These are phyloP conservation scores for Prunus mira DNA, from an alignment of 306 rosid genomes.

Conservation along the genomic window DNA sequence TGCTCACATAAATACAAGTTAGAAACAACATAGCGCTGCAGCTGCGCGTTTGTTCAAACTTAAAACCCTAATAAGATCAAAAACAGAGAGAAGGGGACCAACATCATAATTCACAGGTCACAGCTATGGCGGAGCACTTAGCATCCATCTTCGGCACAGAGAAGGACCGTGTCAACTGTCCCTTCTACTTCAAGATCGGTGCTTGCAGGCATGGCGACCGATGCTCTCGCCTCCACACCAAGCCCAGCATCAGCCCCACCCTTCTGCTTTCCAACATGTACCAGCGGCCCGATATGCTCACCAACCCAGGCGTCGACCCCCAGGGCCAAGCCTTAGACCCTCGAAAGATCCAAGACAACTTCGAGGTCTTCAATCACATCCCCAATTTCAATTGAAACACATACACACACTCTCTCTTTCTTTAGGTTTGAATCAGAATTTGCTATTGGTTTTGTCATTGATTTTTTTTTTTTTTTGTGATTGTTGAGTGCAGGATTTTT, in stretches of 20 bases:
- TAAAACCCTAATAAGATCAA: slow-evolving; percentile 9
- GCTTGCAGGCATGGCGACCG: slow-evolving; percentile 99
- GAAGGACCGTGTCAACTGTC: slow-evolving; percentile 95
- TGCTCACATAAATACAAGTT: fast-evolving
- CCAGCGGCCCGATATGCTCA: slow-evolving; percentile 83
- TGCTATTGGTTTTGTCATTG: neutral
- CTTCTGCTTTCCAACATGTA: slow-evolving; percentile 95
- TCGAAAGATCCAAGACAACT: slow-evolving; percentile 85
- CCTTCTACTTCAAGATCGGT: slow-evolving; percentile 99
- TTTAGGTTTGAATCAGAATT: neutral
- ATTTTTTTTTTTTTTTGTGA: neutral
- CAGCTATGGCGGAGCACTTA: slow-evolving; percentile 89
- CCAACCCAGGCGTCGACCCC: slow-evolving; percentile 54
- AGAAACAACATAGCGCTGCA: neutral
- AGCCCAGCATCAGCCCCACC: slow-evolving; percentile 95
- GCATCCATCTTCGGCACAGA: slow-evolving; percentile 99
- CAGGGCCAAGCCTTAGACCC: slow-evolving; percentile 81
- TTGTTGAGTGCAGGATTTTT: slow-evolving; percentile 55
- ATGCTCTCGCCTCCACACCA: slow-evolving; percentile 92
- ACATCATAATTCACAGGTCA: neutral
- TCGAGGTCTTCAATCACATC: slow-evolving; percentile 36
- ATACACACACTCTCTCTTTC: too few species aligned
- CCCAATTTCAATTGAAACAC: neutral
- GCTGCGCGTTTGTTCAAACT: neutral
- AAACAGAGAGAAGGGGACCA: neutral